Base-by-base conservation (phyloP, 305 asterid genomes). In the Coffea humblotiana region DNA sequence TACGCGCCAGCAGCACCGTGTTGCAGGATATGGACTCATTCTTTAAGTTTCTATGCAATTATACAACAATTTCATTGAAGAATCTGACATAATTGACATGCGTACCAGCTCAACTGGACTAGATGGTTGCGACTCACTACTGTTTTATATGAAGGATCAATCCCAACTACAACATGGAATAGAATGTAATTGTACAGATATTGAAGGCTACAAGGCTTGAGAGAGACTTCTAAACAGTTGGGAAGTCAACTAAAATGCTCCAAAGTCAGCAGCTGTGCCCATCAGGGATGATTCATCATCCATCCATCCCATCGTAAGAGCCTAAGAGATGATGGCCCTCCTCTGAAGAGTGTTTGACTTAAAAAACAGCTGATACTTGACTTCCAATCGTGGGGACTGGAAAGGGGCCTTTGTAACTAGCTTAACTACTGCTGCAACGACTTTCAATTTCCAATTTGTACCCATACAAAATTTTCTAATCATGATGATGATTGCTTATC, bases 181-280 rank as follows among this genome's bases (percentile, higher is more conserved):
- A 71, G 16, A 8, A 25, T 47, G 3, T 48, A 48, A 8, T 72
- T 48, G 60, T 47, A 45, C 8, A 29, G 16, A 49, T 49, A 49
- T 43, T 51, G 2, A 51, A 49, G 64, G 76, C 21, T 27, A 73
- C 77, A 73, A 27, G 48, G 40, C 52, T 73, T 73, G 48, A 51
- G 65, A 51, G 65, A 73, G 65, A 23, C 40, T 47, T 49, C 45
- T 4, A 35, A 72, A 12, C 19, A 18, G 75, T 43, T 45, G 9
- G 47, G 79, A 76, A 76, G 79, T 76, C 71, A 25, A 23, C 56
- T 19, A 19, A 65, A 47, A 5, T 65, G 73, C 79, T 47, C 12
- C 9, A 49, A 76, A 64, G 72, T 76, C 79, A 47, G 32, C 5
- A 76, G 25, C 19, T 76, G 79, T n/a, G 64, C 73, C 68, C 60